Base-by-base conservation (phyloP, 2,329 filamentous ascomycete genomes). In the Escovopsis sp. region DNA sequence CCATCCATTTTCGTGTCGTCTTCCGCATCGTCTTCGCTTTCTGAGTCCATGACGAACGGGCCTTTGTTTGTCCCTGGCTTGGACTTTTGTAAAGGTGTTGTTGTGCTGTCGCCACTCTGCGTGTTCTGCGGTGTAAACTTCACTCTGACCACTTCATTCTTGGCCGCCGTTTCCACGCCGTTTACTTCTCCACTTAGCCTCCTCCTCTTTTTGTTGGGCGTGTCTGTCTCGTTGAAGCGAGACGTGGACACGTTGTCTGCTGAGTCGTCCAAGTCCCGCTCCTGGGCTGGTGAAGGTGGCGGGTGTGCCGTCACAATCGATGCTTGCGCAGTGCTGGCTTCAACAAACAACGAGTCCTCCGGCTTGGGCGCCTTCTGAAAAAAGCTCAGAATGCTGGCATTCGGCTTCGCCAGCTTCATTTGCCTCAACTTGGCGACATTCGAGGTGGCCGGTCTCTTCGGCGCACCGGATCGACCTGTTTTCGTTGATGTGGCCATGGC, bases 41-140 rank as follows among this genome's bases (percentile, higher is more conserved):
- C 72, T 0, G 79, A 84, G 41, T 85, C 79, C 38, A 80, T 70
- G 28, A 86, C 50, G 45, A 87, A 87, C 0, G 79, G 79, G 4
- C 46, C 46, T 34, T 51, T 51, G 23, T 47, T 46, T 18, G 43
- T 25, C 27, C 47, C 52, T 21, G 41, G 10, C 18, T 45, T 40
- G 32, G 47, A 49, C 16, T 35, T 17, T 15, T 31, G 36, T 18
- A n/a, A n/a, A n/a, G 43, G 17, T 13, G 21, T 8, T 8, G 2
- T 9, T 25, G 27, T 35, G 31, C 37, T 35, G 33, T 41, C 38
- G 17, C 19, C 44, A 60, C 58, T 50, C 55, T 57, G 44, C 65
- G 18, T 12, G 21, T 21, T n/a, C 21, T n/a, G n/a, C 14, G 2
- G 13, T 14, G 7, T 17, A 12, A 27, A 23, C 29, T 29, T 27